Base-by-base conservation (phyloP, 2,329 filamentous ascomycete species). In the Colletotrichum cuscutae region DNA sequence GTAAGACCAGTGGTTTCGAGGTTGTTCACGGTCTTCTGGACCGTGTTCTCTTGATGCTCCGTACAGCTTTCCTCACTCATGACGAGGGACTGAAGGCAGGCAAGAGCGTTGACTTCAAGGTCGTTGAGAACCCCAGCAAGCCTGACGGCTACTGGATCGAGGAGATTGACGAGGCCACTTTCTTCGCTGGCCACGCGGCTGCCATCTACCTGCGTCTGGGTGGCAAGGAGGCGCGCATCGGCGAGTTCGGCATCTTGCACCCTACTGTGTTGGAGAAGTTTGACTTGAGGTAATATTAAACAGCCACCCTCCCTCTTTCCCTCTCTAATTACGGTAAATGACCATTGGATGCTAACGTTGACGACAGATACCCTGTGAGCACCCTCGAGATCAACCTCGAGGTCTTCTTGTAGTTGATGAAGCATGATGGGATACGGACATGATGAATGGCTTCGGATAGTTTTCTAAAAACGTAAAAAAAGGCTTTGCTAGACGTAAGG, bases 361-460 rank as follows among this genome's bases (percentile, higher is more conserved):
- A 32, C 42, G 6, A 28, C 30, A 93, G 91, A 86, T 96, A 95
- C 87, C 96, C 97, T 54, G 95, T 97, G 78, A 98, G 95, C 85
- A 95, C 94, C 56, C 85, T 99, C 77, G 97, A 99, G 87, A 89
- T 99, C 81, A 98, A 98, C 84, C 90, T 98, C 37, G 96, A 98
- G 84, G 90, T 94, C 76, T 97, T 99, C 89, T 87, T 98, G 85
- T 98, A 87, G 82, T 79, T 79, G 65, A 71, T 32, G 52, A 66
- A 28, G 71, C 56, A 71, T 70, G 67, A 72, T 63, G 68, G 71
- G 58, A 62, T 57, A 72, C 59, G 69, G 65, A 67, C 42, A 68
- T 67, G 71, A 73, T 5, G 58, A 37, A 68, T 72, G 62, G 71
- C 68, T 58, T 52, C 46, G 71, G 62, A 61, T 35, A 42, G 49